These are phyloP conservation scores for Elsinoe perseae DNA, from an alignment of 2,329 filamentous ascomycete genomes.

Conservation along the genomic window DNA sequence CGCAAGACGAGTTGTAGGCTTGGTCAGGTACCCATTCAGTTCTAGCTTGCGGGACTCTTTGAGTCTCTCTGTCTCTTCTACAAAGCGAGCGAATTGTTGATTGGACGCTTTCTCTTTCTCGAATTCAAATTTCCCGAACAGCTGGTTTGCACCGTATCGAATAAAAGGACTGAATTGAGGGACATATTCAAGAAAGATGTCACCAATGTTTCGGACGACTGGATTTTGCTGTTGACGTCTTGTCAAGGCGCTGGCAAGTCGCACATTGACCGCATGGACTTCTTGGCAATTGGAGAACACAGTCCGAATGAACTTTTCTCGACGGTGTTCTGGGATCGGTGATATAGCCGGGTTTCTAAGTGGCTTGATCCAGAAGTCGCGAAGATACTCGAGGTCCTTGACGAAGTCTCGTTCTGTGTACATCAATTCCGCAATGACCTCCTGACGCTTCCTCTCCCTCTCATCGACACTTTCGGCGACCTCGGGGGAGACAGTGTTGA, in stretches of 20 bases:
- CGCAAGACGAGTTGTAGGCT: conserved; percentile 89
- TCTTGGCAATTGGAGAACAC: conserved; percentile 97
- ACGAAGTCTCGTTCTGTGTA: conserved; percentile 99
- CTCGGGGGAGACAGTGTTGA: conserved; percentile 95
- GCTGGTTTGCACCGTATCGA: conserved; percentile 86
- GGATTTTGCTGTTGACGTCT: conserved; percentile 82
- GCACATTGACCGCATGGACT: conserved; percentile 84
- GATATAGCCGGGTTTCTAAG: conserved; percentile 69
- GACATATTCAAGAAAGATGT: conserved; percentile 88
- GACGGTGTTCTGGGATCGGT: conserved; percentile 77
- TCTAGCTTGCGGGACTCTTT: conserved; percentile 97
- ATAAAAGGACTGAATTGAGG: conserved; percentile 95
- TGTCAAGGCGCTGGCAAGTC: conserved; percentile 80
- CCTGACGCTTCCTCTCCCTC: conserved; percentile 91
- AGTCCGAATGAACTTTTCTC: conserved; percentile 83
- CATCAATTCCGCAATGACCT: conserved; percentile 96
- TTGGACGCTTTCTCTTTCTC: conserved; percentile 91
- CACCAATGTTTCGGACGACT: conserved; percentile 81
- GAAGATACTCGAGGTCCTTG: conserved; percentile 93
- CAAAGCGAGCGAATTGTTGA: conserved; percentile 76
- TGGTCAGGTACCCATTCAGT: conserved; percentile 93
- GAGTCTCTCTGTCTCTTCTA: conserved; percentile 90
- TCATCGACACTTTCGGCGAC: conserved; percentile 84
- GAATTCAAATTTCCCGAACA: conserved; percentile 96
- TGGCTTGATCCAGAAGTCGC: conserved; percentile 97